phyloP scores from a whole-genome alignment of 768 basidiomycete genomes.

The Lactarius psammicola region DNA sequence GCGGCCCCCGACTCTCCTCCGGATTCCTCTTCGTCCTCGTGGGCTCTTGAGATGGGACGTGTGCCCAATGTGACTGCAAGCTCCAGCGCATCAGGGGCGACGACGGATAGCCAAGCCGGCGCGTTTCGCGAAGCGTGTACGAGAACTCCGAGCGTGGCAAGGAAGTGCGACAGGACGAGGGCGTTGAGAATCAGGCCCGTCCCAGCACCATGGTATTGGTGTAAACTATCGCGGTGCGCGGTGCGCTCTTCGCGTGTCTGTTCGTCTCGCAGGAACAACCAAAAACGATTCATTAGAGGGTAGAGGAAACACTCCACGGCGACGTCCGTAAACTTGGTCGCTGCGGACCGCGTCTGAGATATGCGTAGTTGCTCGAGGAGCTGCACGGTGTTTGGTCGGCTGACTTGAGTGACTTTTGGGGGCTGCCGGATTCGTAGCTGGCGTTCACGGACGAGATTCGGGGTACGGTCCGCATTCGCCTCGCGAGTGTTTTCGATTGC shows the following conservation, averaged over 20 bases:
- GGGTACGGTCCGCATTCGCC: constrained; percentile 51
- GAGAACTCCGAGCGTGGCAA: constrained; percentile 74
- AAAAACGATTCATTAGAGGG: constrained; percentile 92
- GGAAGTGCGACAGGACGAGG: constrained; percentile 68
- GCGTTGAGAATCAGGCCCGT: constrained; percentile 82
- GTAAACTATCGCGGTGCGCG: constrained; percentile 49
- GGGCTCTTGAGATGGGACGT: constrained; percentile 50
- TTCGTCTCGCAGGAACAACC: constrained; percentile 87
- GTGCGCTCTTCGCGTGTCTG: constrained; percentile 73
- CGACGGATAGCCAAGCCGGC: constrained; percentile 72
- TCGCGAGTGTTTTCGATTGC: constrained; percentile 64
- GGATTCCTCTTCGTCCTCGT: constrained; percentile 35
- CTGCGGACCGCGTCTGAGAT: constrained; percentile 18
- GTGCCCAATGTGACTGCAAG: constrained; percentile 79
- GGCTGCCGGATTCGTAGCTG: constrained; percentile 62
- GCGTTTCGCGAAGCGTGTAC: constrained; percentile 82
- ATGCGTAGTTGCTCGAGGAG: constrained; percentile 20
- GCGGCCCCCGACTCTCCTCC: constrained; percentile 23
- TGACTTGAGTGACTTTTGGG: constrained; percentile 47
- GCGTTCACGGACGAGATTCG: constrained; percentile 69
- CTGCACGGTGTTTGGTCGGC: constrained; percentile 21
- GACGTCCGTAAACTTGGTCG: constrained; percentile 59
- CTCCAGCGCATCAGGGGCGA: constrained; percentile 82
- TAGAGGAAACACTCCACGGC: constrained; percentile 87
- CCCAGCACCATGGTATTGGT: constrained; percentile 68